Evolutionary conservation across 176 grass and related monocot genomes (phyloP).

Genomic region (Poa pratensis): DNA sequence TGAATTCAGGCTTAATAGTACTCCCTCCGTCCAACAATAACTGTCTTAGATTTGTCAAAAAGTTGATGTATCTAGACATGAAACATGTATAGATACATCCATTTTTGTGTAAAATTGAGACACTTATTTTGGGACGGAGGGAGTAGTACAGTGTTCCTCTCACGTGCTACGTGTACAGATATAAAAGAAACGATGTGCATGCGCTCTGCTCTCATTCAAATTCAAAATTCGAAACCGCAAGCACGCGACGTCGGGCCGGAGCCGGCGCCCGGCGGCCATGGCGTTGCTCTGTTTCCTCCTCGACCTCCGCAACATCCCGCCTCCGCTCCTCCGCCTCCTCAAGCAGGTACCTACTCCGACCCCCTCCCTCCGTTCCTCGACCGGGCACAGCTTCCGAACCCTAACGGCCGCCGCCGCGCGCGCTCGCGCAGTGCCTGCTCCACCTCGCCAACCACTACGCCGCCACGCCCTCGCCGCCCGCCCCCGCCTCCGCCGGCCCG

Average conservation of each 20-base stretch:
- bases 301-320: conserved; percentile 82
- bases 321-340: conserved; percentile 62
- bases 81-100: too few species aligned
- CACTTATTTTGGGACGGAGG: too few species aligned
- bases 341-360: conserved; percentile 57
- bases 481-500: conserved; percentile 20
- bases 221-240: conserved; percentile 16
- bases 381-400: conserved; percentile 5
- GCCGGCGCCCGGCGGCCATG: conserved; percentile 55
- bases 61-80: too few species aligned
- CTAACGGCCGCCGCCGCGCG: conserved; percentile 17
- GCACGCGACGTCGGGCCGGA: not conserved
- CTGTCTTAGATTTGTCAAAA: too few species aligned
- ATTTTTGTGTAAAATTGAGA: too few species aligned
- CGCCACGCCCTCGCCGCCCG: conserved; percentile 29
- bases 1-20: not conserved
- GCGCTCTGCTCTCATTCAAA: not conserved
- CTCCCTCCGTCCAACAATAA: too few species aligned
- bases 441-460: conserved; percentile 90
- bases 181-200: too few species aligned
- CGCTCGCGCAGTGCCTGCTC: conserved; percentile 61
- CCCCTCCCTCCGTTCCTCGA: not conserved
- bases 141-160: too few species aligned
- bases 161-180: too few species aligned
- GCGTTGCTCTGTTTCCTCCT: conserved; percentile 92